Evolutionary conservation across 2,329 filamentous ascomycete species (phyloP), one percentile per base, ranked within the genome.

Genomic region (Dactylellina drechsleri): DNA sequence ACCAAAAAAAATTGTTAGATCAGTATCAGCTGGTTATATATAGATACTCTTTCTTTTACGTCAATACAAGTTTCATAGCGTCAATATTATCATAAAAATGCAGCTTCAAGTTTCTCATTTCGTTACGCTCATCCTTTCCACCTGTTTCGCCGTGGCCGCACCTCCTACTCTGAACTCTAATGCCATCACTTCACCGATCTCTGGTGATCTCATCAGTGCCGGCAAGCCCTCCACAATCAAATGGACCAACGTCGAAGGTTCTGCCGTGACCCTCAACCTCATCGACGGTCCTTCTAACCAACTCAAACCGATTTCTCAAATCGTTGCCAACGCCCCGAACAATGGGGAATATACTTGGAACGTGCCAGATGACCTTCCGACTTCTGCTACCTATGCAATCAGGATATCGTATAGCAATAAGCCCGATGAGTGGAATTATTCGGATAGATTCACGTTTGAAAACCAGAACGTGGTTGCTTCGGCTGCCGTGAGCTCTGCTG

Each of bases 101-200:
- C 50, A 64, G n/a, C 28, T 71, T 57, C 16, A 18, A 45, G 20
- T 40, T 13, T 58, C 31, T 53, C n/a, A 59, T 7, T 45, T 64
- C 43, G 16, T 75, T 52, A 15, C 43, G 12, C 36, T 61, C 15
- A 45, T 75, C 53, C 52, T 75, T n/a, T 43, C 59, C 10, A 50
- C 64, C 36, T n/a, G 57, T 31, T 28, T 52, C 28, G 43, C 59
- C 31, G 28, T 52, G 23, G 40, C 59, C 12, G 26, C 64, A 5
- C 15, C 40, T 36, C 18, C 28, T 1, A 12, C 26, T n/a, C 47
- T 75, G 7, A 49, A 50, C 6, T 18, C 43, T n/a, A 75, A 75
- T 41, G 71, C 71, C 16, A 75, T 75, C 43, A 75, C 71, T n/a
- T 58, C 43, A 8, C 71, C 71, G 26, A 20, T 75, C n/a, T 52